A percentile compares a stretch with the other conserved stretches of the same genome.
phyloP scores from a whole-genome alignment of 257 asterid species.

The Handroanthus guayacan region DNA sequence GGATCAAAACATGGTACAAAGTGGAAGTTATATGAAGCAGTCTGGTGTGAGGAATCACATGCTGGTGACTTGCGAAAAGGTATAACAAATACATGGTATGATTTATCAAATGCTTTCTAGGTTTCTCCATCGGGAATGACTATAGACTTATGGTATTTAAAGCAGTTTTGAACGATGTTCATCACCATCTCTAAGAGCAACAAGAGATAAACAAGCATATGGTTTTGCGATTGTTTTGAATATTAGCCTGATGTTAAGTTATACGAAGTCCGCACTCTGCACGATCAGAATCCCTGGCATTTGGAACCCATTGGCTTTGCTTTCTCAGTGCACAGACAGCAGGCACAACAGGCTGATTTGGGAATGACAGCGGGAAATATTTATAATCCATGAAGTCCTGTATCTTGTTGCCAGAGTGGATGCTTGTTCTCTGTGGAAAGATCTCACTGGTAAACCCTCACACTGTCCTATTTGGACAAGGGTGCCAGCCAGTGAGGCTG shows the following conservation, averaged over 20 bases:
- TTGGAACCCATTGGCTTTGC: background rate
- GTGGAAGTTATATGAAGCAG: background rate
- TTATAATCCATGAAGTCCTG: background rate
- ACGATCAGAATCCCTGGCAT: background rate
- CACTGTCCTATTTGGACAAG: background rate
- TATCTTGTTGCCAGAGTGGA: background rate
- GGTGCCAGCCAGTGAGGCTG: conserved; percentile 18
- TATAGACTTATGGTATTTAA: background rate
- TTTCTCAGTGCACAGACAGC: background rate
- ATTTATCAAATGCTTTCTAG: background rate
- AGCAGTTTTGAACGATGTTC: background rate
- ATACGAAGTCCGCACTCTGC: background rate
- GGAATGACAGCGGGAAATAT: background rate
- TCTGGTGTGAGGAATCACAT: background rate
- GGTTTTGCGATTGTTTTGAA: background rate
- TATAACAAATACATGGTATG: background rate
- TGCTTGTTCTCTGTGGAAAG: background rate
- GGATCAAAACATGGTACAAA: background rate
- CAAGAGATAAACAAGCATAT: conserved; percentile 7
- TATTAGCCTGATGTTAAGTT: background rate
- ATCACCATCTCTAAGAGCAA: background rate
- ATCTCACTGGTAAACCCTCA: background rate
- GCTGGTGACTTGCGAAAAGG: background rate
- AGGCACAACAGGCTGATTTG: background rate
- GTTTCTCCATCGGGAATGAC: background rate